Base-by-base conservation (phyloP, 106 monocot species). In the Vanilla planifolia region DNA sequence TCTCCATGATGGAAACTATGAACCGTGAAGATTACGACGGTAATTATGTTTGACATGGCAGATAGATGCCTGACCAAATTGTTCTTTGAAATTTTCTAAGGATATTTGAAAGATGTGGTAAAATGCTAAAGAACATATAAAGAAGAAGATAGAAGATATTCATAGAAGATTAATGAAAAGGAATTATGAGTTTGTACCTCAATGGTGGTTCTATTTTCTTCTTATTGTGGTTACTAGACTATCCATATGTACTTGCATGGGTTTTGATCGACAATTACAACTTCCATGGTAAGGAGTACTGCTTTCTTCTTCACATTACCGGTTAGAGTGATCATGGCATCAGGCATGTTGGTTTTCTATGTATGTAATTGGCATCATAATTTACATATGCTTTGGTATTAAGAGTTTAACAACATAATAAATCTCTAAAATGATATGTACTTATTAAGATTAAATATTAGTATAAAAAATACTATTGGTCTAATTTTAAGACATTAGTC, bases 271-370 rank as follows among this genome's bases (percentile, higher is more conserved):
- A 17, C 80, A 86, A 20, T 76, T 92, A 27, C 92, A 92, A 69
- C 77, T 92, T 7, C 86, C 86, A 3, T 91, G 74, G 76, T 91
- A 86, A 86, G 92, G 92, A 0, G 76, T 92, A 66, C 55, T 92
- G 3, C 68, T 86, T 17, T 83, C 92, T 0, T 83, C 4, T 82
- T 92, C 52, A 92, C 92, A 10, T 77, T 92, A 2, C 92, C 92
- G 15, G 79, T 92, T 29, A 83, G 92, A 17, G 74, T 92, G 26
- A 86, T 92, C 25, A 11, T 60, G 11, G 92, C 90, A 2, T 67
- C 73, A 74, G 86, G 90, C 82, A 20, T 2, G n/a, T n/a, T n/a
- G n/a, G n/a, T n/a, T n/a, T n/a, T n/a, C n/a, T n/a, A n/a, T n/a
- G n/a, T n/a, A n/a, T n/a, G n/a, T n/a, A n/a, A n/a, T n/a, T n/a